Base-by-base conservation (phyloP, 225 moss, liverwort and hornwort genomes). In the Straminergon stramineum region DNA sequence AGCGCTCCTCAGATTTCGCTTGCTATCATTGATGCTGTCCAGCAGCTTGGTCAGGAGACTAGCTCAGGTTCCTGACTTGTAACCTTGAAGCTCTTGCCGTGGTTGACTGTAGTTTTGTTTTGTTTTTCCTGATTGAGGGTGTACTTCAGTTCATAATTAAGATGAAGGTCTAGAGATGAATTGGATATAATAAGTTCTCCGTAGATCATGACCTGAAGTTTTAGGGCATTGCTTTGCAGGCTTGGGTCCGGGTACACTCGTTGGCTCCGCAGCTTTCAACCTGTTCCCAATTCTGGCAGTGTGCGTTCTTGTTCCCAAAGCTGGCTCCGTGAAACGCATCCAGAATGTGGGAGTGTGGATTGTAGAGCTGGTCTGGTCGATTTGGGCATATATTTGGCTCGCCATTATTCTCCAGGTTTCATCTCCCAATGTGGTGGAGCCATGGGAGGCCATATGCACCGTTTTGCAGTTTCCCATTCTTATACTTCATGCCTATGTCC, bases 341-440 rank as follows among this genome's bases (percentile, higher is more conserved):
- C 89, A 95, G 87, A 96, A 95, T 82, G 90, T 94, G 70, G 95
- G 96, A 68, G 96, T 97, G 60, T 97, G 96, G 84, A 80, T 95
- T 39, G 97, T 98, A 82, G 98, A 98, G 93, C 89, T 97, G 28
- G 55, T 91, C 61, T 98, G 98, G 98, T 97, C 98, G 37, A 91
- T 98, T n/a, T 98, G 98, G 98, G 98, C 97, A 67, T 98, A 98
- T 69, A 52, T 95, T 60, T 98, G 98, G 98, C 95, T 98, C 51
- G 95, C 92, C 71, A 93, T 98, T 65, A 95, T 96, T 75, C 85
- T 96, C 23, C 92, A 95, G 94, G 93, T 98, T 62, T 96, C 94
- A 52, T 96, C 98, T 62, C 97, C 98, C 26, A 88, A 96, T 79
- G 92, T 91, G 66, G 92, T 98, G 69, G 90, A 94, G 74, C 87